Conservation (phyloP, 306 rosid genomes). For the Comarum palustre region DNA sequence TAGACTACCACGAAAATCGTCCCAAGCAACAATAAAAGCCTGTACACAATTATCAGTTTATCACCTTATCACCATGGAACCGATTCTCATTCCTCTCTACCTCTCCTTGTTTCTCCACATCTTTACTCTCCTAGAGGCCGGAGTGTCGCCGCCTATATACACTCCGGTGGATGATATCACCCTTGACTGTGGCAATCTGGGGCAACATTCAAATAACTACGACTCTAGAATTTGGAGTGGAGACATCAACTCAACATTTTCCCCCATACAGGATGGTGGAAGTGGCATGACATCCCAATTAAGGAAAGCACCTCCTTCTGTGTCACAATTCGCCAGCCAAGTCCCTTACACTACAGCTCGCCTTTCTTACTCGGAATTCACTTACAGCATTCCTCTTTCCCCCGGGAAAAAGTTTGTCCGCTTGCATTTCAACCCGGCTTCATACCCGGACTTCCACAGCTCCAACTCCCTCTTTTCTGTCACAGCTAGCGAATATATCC, state of each 20-base stretch:
- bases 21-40: too few relatives aligned
- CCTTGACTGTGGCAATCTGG: neutral
- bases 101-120: neutral
- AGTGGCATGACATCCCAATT: neutral
- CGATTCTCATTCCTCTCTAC: neutral
- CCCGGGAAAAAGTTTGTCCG: constrained; percentile 52
- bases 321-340: too few relatives aligned
- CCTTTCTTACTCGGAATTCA: constrained; percentile 37
- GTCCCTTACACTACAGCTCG: constrained; percentile 22
- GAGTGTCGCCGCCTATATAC: neutral
- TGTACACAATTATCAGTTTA: too few relatives aligned
- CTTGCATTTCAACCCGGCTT: constrained; percentile 39
- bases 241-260: neutral
- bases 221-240: neutral
- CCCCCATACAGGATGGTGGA: neutral
- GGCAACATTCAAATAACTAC: neutral
- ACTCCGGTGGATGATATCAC: neutral
- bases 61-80: neutral
- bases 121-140: neutral
- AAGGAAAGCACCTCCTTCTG: neutral
- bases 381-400: constrained; percentile 39
- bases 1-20: too few relatives aligned
- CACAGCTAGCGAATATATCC: constrained; percentile 42
- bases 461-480: constrained; percentile 49
- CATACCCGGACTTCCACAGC: neutral